Conservation (phyloP, 2,329 filamentous ascomycete species). For the Colletotrichum sansevieriae region DNA sequence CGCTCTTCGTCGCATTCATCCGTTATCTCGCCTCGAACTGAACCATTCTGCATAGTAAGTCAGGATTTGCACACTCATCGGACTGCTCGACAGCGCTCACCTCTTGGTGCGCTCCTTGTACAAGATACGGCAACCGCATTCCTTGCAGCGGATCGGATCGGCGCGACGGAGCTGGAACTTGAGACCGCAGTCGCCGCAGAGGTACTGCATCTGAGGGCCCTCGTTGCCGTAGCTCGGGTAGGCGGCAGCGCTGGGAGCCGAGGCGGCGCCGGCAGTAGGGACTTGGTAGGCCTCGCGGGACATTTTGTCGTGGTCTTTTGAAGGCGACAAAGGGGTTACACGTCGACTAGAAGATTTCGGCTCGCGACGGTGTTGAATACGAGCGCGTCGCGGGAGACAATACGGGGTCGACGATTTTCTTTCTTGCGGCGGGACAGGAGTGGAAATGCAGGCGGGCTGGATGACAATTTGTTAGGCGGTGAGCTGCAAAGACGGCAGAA, state of each 20-base stretch:
- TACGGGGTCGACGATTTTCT: conserved; percentile 16
- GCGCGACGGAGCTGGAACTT: conserved; percentile 81
- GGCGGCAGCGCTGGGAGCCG: conserved; percentile 57
- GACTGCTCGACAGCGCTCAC: conserved; percentile 64
- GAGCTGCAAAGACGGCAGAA: conserved; percentile 33
- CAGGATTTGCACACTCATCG: conserved; percentile 37
- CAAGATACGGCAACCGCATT: conserved; percentile 93
- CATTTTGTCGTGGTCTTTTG: conserved; percentile 53
- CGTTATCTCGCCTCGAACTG: conserved; percentile 92
- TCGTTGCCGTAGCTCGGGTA: conserved; percentile 59
- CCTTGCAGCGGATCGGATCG: conserved; percentile 87
- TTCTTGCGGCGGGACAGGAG: conserved; percentile 11
- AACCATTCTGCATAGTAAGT: conserved; percentile 79
- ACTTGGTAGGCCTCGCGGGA: conserved; percentile 85
- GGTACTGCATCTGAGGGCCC: conserved; percentile 74
- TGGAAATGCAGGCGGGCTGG: conserved; percentile 32
- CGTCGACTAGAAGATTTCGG: background rate
- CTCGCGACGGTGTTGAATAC: background rate
- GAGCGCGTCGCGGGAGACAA: conserved; percentile 15
- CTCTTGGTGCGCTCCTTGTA: conserved; percentile 99
- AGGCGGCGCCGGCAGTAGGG: conserved; percentile 65
- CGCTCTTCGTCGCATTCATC: background rate
- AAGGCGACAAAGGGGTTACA: background rate
- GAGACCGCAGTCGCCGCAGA: conserved; percentile 87
- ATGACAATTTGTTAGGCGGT: conserved; percentile 41